Percentiles rank a stretch among this genome's conserved stretches.
These are phyloP conservation scores for Trichoderma gamsii DNA, from an alignment of 495 filamentous ascomycete genomes.

Conservation along the genomic window DNA sequence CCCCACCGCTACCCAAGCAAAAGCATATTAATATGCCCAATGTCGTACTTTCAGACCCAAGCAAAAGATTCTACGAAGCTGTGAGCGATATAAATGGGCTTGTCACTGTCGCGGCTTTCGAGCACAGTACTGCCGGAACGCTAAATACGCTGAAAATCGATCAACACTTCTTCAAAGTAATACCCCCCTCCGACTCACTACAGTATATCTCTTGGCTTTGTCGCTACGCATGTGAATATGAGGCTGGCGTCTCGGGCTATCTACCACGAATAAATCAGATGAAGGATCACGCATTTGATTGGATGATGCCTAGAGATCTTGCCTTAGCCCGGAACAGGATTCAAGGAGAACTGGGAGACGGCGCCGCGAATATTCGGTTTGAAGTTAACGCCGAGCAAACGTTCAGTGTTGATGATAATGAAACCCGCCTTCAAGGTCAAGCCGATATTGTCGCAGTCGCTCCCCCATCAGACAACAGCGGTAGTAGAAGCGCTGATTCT, in stretches of 20 bases:
- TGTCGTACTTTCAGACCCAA: conserved; percentile 14
- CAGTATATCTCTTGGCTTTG: conserved; percentile 16
- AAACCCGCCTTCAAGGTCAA: conserved; percentile 12
- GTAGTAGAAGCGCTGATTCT: conserved; percentile 15
- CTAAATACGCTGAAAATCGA: conserved; percentile 15
- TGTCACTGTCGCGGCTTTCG: conserved; percentile 18
- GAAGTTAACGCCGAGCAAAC: conserved; percentile 12
- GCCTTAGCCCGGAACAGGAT: conserved; percentile 11
- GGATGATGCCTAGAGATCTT: conserved; percentile 16
- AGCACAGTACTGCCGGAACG: conserved; percentile 16
- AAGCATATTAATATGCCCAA: conserved; percentile 16
- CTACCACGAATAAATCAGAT: conserved; percentile 13
- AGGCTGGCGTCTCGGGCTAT: conserved; percentile 16
- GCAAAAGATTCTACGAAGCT: conserved; percentile 14
- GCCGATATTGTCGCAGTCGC: conserved; percentile 16
- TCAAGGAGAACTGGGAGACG: conserved; percentile 10
- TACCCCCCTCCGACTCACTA: conserved; percentile 9
- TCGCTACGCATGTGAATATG: conserved; percentile 14
- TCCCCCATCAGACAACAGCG: conserved; percentile 13
- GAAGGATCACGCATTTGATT: conserved; percentile 15
- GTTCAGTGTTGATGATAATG: conserved; percentile 16
- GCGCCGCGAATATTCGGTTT: conserved; percentile 8
- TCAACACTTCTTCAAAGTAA: conserved; percentile 4
- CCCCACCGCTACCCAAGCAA: conserved; percentile 13
- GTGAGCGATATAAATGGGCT: conserved; percentile 21